Conservation (phyloP, 495 filamentous ascomycete species). For the Oidiodendron maius region DNA sequence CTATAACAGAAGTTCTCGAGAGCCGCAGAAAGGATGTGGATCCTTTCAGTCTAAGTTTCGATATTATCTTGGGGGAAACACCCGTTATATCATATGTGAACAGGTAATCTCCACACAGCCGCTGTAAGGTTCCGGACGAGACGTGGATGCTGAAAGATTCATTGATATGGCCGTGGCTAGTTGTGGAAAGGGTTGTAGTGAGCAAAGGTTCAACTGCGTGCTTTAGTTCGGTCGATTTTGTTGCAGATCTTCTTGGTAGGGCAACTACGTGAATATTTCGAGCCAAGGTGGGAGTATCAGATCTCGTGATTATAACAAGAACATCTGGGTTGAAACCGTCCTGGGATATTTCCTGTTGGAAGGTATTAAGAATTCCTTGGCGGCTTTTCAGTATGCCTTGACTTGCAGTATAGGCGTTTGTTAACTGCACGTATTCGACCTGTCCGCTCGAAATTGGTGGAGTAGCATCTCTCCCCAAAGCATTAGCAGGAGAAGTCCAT, state of each 20-base stretch:
- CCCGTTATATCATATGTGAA: constrained; percentile 41
- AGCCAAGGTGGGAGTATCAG: constrained; percentile 7
- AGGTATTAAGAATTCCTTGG: constrained; percentile 29
- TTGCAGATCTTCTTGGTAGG: constrained; percentile 22
- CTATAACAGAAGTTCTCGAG: constrained; percentile 43
- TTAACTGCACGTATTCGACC: constrained; percentile 33
- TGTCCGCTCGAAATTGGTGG: constrained; percentile 13
- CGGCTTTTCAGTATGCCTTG: constrained; percentile 39
- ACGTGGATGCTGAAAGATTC: constrained; percentile 47
- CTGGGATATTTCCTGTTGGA: constrained; percentile 33
- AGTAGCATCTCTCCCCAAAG: constrained; percentile 9
- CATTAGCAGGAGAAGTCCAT: constrained; percentile 25
- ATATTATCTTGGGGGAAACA: constrained; percentile 15
- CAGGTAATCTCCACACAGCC: constrained; percentile 37
- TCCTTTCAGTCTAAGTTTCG: constrained; percentile 19
- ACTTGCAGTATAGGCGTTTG: constrained; percentile 31
- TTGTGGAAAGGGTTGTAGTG: constrained; percentile 3
- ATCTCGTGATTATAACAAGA: constrained; percentile 37
- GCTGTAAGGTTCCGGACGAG: constrained; percentile 47
- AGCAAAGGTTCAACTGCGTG: constrained; percentile 20
- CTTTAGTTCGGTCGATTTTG: not conserved
- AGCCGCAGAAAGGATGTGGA: constrained; percentile 46
- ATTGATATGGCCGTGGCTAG: not conserved
- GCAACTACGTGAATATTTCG: constrained; percentile 42
- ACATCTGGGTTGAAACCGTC: constrained; percentile 40